Evolutionary conservation across 1,284 basidiomycete genomes (phyloP).

Genomic region (Trametes versicolor): DNA sequence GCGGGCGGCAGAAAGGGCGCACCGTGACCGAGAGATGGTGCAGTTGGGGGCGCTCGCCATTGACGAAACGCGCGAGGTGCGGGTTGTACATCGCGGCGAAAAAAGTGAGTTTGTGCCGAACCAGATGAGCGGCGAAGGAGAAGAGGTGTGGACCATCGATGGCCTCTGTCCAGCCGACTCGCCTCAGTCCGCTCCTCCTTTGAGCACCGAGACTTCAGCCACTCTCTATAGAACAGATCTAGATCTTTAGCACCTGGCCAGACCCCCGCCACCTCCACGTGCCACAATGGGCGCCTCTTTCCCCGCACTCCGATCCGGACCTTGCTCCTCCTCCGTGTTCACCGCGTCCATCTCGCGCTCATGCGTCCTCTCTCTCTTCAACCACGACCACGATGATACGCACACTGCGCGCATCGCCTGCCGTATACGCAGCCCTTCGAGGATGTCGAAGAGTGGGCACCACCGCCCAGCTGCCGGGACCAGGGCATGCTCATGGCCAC

Average conservation of each 20-base stretch:
- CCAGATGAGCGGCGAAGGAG: slow-evolving; percentile 1
- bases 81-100: slow-evolving; percentile 21
- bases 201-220: slow-evolving; percentile 8
- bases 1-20: slow-evolving; percentile 11
- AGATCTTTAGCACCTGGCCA: background rate
- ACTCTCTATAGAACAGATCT: background rate
- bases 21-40: slow-evolving; percentile 28
- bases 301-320: slow-evolving; percentile 22
- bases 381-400: slow-evolving; percentile 33
- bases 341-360: background rate
- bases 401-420: slow-evolving; percentile 31
- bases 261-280: slow-evolving; percentile 22
- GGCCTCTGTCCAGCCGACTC: background rate
- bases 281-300: slow-evolving; percentile 9
- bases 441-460: slow-evolving; percentile 37
- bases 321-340: slow-evolving; percentile 6
- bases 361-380: slow-evolving; percentile 14
- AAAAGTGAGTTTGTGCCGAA: background rate
- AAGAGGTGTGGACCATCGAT: slow-evolving; percentile 16
- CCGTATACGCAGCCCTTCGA: slow-evolving; percentile 18
- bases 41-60: slow-evolving; percentile 24
- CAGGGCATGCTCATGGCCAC: slow-evolving; percentile 32
- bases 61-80: slow-evolving; percentile 25
- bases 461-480: slow-evolving; percentile 37
- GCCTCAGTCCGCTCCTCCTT: background rate